These are phyloP conservation scores for Ambrosia hybrid DNA, from an alignment of 140 eudicot genomes.

Conservation along the genomic window DNA sequence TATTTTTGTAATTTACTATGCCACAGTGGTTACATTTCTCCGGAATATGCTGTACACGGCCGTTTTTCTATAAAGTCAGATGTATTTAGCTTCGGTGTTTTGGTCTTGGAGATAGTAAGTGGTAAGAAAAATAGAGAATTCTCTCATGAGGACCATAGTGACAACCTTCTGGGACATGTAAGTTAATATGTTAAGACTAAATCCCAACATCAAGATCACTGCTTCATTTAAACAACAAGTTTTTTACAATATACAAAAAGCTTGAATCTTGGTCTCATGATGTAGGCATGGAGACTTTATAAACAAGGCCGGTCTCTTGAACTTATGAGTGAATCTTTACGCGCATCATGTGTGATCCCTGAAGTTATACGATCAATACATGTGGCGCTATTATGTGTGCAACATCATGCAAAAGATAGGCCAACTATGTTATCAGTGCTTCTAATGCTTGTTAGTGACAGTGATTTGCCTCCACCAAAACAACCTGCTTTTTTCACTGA, in stretches of 20 bases:
- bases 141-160: conserved; percentile 1
- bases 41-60: conserved; percentile 19
- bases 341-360: neutral
- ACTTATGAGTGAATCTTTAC: conserved; percentile 11
- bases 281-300: conserved; percentile 25
- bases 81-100: conserved; percentile 31
- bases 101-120: conserved; percentile 28
- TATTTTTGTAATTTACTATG: neutral
- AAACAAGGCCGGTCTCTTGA: conserved; percentile 10
- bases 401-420: conserved; percentile 29
- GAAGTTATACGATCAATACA: conserved; percentile 24
- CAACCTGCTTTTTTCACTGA: conserved; percentile 8
- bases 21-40: conserved; percentile 14
- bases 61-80: conserved; percentile 31
- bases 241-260: neutral
- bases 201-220: neutral
- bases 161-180: conserved; percentile 23
- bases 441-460: conserved; percentile 7
- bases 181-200: neutral
- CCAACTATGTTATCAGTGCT: conserved; percentile 27
- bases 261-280: neutral
- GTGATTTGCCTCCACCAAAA: conserved; percentile 5
- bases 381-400: conserved; percentile 23
- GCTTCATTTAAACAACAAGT: no score
- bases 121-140: conserved; percentile 27